Evolutionary conservation across 1,284 basidiomycete genomes (phyloP).

Genomic region (Tilletia walkeri): DNA sequence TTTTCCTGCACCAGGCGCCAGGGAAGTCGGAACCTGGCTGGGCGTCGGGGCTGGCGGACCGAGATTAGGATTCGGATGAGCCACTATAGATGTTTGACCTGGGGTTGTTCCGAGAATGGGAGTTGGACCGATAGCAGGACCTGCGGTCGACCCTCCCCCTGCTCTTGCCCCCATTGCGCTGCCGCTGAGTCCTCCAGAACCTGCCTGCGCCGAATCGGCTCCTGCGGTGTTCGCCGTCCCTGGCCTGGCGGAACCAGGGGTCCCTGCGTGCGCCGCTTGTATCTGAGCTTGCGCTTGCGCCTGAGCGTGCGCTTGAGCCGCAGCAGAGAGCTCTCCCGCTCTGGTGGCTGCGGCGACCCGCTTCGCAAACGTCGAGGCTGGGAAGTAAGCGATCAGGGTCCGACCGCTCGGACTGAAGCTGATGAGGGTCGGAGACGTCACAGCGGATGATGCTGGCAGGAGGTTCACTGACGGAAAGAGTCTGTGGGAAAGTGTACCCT

Average conservation of each 20-base stretch:
- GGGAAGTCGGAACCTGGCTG: background rate
- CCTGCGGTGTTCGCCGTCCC: background rate
- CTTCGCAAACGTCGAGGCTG: background rate
- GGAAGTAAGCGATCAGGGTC: slow-evolving; percentile 11
- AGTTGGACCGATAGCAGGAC: background rate
- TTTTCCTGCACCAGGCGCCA: slow-evolving; percentile 12
- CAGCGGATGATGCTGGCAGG: background rate
- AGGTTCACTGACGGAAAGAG: slow-evolving; percentile 9
- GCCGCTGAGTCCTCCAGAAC: background rate
- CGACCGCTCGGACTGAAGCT: slow-evolving; percentile 17
- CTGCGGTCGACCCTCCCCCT: no score
- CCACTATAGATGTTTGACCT: background rate
- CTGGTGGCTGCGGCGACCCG: background rate
- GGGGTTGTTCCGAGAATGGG: background rate
- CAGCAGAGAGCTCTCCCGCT: slow-evolving; percentile 6
- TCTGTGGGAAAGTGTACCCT: background rate
- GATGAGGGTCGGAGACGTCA: background rate
- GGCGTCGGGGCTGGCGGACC: background rate
- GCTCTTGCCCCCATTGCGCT: background rate
- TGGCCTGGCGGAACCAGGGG: background rate
- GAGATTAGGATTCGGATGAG: background rate
- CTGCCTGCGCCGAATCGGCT: background rate
- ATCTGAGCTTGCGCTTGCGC: background rate
- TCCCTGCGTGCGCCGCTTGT: background rate
- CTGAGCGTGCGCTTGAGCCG: background rate